Base-by-base conservation (phyloP, 1,284 basidiomycete species). In the Leccinum pseudoinsigne region DNA sequence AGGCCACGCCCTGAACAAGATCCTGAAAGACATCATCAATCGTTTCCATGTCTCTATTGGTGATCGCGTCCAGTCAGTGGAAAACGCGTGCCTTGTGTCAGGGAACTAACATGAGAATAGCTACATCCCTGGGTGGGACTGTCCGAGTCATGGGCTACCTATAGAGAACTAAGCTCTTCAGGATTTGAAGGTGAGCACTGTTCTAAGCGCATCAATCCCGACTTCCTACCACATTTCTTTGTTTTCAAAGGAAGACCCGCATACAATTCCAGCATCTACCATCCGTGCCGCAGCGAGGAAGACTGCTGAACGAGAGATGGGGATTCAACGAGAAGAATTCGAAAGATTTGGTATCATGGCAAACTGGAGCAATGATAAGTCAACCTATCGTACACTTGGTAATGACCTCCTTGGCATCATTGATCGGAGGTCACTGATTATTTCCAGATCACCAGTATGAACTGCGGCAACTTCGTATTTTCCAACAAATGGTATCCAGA, bases 1-100 rank as follows among this genome's bases (percentile, higher is more conserved):
- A 96, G 96, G 97, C 2, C 97, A 99, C 76, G 95, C 97, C 0
- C 77, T 99, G 66, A 99, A 99, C 79, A 98, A 98, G 77, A 93
- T 98, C 55, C 75, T 98, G 58, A 99, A 99, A 79, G 97, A 99
- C 74, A 92, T 98, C 68, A 93, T 97, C 65, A 95, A 94, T 69
- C 89, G 97, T 4, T 98, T 89, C 73, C 89, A 96, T 66, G 82
- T 98, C 10, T 84, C 90, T 9, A 80, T 84, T 45, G 95, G 96
- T 4, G 80, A 86, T 66, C 85, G 86, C 66, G 90, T 99, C 31
- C 89, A 96, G 93, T 97, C 68, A 74, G 90, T 66, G 50, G 57
- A 64, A 55, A 31, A 42, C 61, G 55, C 38, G 45, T 59, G 9
- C 2, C 11, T 45, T 51, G 12, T 42, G 28, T 56, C 40, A 2